These are phyloP conservation scores for Saccharomyces hybrid DNA, from an alignment of 1,139 yeast genomes.

Conservation along the genomic window DNA sequence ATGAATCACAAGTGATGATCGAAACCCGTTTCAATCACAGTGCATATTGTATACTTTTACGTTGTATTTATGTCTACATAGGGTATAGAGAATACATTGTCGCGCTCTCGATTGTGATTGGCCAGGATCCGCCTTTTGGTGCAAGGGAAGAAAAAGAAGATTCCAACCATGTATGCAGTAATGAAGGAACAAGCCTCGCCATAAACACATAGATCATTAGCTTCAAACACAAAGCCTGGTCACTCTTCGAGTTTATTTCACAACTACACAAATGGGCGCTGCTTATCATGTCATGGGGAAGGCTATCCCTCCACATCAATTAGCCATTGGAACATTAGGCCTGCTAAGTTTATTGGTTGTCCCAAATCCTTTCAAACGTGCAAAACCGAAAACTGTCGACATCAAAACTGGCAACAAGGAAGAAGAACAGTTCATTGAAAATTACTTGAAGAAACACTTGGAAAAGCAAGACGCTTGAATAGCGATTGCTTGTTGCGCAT, in stretches of 20 bases:
- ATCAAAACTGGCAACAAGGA: slow-evolving; percentile 75
- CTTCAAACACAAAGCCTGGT: background rate
- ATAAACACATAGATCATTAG: background rate
- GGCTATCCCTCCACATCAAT: slow-evolving; percentile 64
- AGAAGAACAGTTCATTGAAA: slow-evolving; percentile 72
- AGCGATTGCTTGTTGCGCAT: slow-evolving; percentile 26
- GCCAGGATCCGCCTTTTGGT: background rate
- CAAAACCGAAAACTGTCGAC: slow-evolving; percentile 54
- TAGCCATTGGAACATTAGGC: slow-evolving; percentile 64
- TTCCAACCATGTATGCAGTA: background rate
- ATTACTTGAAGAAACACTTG: slow-evolving; percentile 31
- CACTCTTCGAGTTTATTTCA: background rate
- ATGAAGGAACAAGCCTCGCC: background rate
- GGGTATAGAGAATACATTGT: background rate
- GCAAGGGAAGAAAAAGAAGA: background rate
- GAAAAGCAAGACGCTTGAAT: background rate
- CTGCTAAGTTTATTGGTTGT: slow-evolving; percentile 48
- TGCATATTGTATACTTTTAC: background rate
- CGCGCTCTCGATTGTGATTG: slow-evolving; percentile 3
- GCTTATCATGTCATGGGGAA: slow-evolving; percentile 73
- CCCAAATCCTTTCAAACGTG: slow-evolving; percentile 68
- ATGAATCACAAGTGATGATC: slow-evolving; percentile 49
- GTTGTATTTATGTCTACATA: background rate
- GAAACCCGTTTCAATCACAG: background rate
- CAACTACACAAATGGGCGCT: slow-evolving; percentile 54